These are phyloP conservation scores for Henckelia pumila DNA, from an alignment of 257 asterid genomes.

Conservation along the genomic window DNA sequence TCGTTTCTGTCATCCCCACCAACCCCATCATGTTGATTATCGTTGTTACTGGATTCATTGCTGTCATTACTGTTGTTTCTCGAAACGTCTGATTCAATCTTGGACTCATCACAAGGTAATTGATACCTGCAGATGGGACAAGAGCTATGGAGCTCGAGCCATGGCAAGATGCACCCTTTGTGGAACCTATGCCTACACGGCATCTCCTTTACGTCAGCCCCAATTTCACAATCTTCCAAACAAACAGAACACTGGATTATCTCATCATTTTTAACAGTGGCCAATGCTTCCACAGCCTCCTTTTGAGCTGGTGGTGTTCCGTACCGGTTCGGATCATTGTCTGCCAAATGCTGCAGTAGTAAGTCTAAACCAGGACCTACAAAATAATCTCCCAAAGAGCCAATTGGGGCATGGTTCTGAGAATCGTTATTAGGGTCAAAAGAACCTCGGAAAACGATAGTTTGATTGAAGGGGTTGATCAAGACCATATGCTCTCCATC, in stretches of 20 bases:
- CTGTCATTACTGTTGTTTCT: conserved; percentile 23
- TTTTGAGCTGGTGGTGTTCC: conserved; percentile 84
- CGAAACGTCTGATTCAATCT: conserved; percentile 37
- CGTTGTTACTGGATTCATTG: conserved; percentile 22
- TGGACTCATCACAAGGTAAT: conserved; percentile 67
- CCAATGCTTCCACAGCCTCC: conserved; percentile 73
- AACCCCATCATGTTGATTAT: background rate
- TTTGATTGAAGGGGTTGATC: conserved; percentile 70
- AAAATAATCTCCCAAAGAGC: conserved; percentile 73
- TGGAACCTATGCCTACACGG: conserved; percentile 90
- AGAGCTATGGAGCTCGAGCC: conserved; percentile 91
- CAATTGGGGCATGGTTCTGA: conserved; percentile 45
- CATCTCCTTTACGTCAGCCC: conserved; percentile 65
- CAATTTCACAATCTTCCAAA: conserved; percentile 77
- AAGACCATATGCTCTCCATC: conserved; percentile 54
- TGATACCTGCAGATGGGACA: conserved; percentile 82
- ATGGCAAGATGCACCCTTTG: conserved; percentile 63
- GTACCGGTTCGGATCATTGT: conserved; percentile 70
- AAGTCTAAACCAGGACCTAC: conserved; percentile 73
- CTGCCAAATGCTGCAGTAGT: conserved; percentile 77
- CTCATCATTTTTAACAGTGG: conserved; percentile 46
- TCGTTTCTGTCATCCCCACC: conserved; percentile 36
- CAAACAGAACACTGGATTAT: conserved; percentile 63
- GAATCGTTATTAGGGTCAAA: conserved; percentile 29
- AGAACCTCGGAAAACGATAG: conserved; percentile 55